phyloP scores from a whole-genome alignment of 1,284 basidiomycete species.

The Fomitopsis schrenkii region DNA sequence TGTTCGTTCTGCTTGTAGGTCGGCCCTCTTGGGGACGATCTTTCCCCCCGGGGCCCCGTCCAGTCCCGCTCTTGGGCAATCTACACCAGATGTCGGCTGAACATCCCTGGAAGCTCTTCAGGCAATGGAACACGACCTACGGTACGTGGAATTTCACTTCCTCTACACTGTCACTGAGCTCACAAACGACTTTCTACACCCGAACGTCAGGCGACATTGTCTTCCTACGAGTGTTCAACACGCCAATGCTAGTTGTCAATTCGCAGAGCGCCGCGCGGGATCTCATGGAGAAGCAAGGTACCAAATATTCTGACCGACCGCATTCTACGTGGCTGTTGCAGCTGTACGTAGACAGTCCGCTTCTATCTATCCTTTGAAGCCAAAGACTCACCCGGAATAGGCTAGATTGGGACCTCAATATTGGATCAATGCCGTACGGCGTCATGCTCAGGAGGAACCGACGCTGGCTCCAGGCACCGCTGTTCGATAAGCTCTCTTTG shows the following conservation, averaged over 20 bases:
- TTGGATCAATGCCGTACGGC: slow-evolving; percentile 24
- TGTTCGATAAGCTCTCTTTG: slow-evolving; percentile 18
- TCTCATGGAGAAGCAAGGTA: slow-evolving; percentile 35
- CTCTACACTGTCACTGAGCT: too few relatives aligned
- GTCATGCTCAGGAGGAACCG: slow-evolving; percentile 26
- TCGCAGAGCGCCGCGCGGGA: slow-evolving; percentile 31
- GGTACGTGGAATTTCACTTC: not conserved
- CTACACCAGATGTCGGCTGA: slow-evolving; percentile 35
- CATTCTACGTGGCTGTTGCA: not conserved
- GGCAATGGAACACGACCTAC: slow-evolving; percentile 3
- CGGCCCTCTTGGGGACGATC: too few relatives aligned
- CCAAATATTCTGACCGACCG: slow-evolving; percentile 32
- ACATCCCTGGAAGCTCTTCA: slow-evolving; percentile 34
- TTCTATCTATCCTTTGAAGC: too few relatives aligned
- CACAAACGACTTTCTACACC: too few relatives aligned
- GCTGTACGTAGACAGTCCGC: too few relatives aligned
- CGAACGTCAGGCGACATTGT: slow-evolving; percentile 21
- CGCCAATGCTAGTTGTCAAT: slow-evolving; percentile 33
- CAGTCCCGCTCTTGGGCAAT: slow-evolving; percentile 42
- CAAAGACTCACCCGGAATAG: too few relatives aligned
- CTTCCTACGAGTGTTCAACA: slow-evolving; percentile 31
- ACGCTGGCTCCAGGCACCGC: slow-evolving; percentile 25
- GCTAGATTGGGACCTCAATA: slow-evolving; percentile 22
- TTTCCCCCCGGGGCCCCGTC: slow-evolving; percentile 37
- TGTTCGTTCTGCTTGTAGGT: too few relatives aligned